These are phyloP conservation scores for Vigna mungo DNA, from an alignment of 306 rosid species.

Conservation along the genomic window DNA sequence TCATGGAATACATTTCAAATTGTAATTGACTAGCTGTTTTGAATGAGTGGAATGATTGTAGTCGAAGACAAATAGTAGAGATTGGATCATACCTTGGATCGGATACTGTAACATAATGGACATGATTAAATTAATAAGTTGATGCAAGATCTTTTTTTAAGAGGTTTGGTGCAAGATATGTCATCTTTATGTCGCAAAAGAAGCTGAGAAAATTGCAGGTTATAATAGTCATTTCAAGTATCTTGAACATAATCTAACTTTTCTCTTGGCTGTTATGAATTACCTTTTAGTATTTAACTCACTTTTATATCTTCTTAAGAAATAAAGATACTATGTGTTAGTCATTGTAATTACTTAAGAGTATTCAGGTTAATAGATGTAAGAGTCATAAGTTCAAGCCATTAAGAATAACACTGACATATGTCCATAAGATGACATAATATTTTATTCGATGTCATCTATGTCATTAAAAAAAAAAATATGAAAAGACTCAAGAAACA, in stretches of 20 bases:
- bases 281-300: not conserved
- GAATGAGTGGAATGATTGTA: conserved; percentile 5
- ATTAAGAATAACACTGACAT: not conserved
- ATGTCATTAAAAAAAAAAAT: not conserved
- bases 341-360: not conserved
- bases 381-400: not conserved
- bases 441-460: not conserved
- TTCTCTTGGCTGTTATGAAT: not conserved
- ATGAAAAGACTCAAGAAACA: not conserved
- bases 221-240: conserved; percentile 7
- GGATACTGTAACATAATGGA: conserved; percentile 16
- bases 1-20: conserved; percentile 2
- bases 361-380: not conserved
- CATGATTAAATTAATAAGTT: conserved; percentile 6
- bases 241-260: not conserved
- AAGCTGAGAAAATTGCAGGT: not conserved
- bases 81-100: not conserved
- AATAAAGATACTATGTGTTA: not conserved
- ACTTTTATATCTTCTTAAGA: not conserved
- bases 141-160: not conserved
- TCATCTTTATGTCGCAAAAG: not conserved
- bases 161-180: conserved; percentile 6
- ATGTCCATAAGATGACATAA: not conserved
- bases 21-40: not conserved
- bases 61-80: not conserved